Evolutionary conservation across 805 yeast species (phyloP), one percentile per base, ranked within the genome.

Genomic region (Cyberlindnera meyerae): DNA sequence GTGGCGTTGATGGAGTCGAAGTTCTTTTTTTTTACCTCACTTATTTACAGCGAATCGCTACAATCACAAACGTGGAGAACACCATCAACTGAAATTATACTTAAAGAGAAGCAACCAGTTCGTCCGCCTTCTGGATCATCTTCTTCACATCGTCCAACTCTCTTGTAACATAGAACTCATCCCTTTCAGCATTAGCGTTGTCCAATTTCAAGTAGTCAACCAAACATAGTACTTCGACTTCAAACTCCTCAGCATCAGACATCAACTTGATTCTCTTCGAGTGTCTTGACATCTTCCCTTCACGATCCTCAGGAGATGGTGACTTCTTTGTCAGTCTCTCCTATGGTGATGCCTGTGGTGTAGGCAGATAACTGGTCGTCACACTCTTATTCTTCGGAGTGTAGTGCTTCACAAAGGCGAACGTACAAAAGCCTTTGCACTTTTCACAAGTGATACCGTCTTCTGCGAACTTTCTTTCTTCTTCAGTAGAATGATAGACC

Each of bases 401-500:
- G 28, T 31, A 47, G 29, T 40, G 51, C 13, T 54, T 45, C 5
- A 64, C 54, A 43, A 60, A 66, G 4, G 58, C 57, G 33, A 60
- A 52, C 2, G 67, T 57, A 39, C 70, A 66, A 21, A 64, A 60
- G 2, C 66, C 57, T 28, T 58, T 58, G 42, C 70, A 66, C 18
- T 45, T 38, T 1, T 52, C 33, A 42, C 71, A 66, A 16, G 58
- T 39, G 18, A 62, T 57, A 3, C 57, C 58, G 21, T 60, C 62
- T 6, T 53, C 60, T 7, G 47, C 54, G 3, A 46, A 35, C 25
- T 36, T 30, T 42, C 43, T 32, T 29, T 34, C 42, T 29, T 37
- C 36, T 16, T 24, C 34, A 13, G 24, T 37, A 33, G 22, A 15
- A 13, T 25, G 17, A 21, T 24, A 33, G 4, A 18, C 33, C 3